phyloP scores from a whole-genome alignment of 2,329 filamentous ascomycete species.

The Podosphaera fusca region DNA sequence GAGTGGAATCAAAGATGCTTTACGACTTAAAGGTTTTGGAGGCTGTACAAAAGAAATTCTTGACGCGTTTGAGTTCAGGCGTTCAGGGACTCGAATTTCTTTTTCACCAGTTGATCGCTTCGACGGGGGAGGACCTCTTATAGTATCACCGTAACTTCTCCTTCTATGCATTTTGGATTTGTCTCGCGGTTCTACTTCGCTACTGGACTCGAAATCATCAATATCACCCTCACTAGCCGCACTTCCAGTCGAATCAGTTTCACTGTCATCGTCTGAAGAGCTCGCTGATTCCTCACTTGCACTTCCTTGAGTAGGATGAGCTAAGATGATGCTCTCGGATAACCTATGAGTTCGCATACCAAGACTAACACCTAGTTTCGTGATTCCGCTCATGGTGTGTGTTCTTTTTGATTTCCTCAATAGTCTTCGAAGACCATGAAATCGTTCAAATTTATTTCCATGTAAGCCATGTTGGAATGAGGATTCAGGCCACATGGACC shows the following conservation, averaged over 20 bases:
- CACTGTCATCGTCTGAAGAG: constrained; percentile 19
- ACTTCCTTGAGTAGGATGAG: constrained; percentile 21
- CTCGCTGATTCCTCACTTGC: constrained; percentile 21
- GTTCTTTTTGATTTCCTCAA: constrained; percentile 30
- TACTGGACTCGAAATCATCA: constrained; percentile 17
- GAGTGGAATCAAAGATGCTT: too few relatives aligned
- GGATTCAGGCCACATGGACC: constrained; percentile 26
- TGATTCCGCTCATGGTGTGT: constrained; percentile 14
- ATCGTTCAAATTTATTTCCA: constrained; percentile 20
- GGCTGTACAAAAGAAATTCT: too few relatives aligned
- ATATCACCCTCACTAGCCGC: constrained; percentile 21
- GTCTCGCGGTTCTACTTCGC: constrained; percentile 6
- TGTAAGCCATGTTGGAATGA: constrained; percentile 27
- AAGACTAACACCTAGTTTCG: constrained; percentile 38
- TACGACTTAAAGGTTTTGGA: too few relatives aligned
- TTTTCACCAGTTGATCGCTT: constrained; percentile 15
- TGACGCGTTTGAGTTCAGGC: too few relatives aligned
- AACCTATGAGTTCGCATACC: constrained; percentile 58
- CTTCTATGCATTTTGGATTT: constrained; percentile 13
- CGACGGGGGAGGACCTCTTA: constrained; percentile 14
- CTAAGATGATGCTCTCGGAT: constrained; percentile 16
- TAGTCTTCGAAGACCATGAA: constrained; percentile 36
- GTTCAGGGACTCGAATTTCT: constrained; percentile 10
- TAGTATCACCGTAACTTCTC: constrained; percentile 21
- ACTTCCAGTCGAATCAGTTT: constrained; percentile 15